Evolutionary conservation across 73 alveolate species (phyloP), one percentile per base, ranked within the genome.

Genomic region (Urostyla sp.): DNA sequence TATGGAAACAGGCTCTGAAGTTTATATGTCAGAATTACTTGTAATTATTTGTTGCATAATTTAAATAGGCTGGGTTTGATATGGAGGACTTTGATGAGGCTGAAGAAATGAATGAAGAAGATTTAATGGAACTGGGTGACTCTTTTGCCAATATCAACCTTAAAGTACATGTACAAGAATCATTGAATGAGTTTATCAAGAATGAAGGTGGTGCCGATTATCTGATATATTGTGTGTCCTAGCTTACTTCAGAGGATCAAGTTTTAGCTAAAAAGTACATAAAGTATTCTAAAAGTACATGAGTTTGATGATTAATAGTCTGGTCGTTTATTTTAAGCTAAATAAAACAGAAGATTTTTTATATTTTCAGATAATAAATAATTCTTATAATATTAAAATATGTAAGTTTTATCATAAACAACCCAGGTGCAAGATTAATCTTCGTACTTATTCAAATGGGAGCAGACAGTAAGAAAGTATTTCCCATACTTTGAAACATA

Each of bases 31-130:
- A 35, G 99, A 96, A 76, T 88, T 95, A 92, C 91, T 96, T 28
- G 87, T 63, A 75, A 66, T 35, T 13, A 50, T 66, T 43, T 10
- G 58, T 40, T 7, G 8, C 15, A 20, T 40, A 43, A 6, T n/a
- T 18, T 66, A 56, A 40, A 13, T 50, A 50, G 63, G 80, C 80
- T 40, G 99, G 95, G 50, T 96, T 96, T 93, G 98, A 95, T 77
- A 75, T 91, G 92, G 98, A 96, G 83, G 99, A 94, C 67, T 92
- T 88, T 32, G 99, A 95, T 46, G 99, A 96, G 49, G 94, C 91
- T 44, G 98, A 94, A 53, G 99, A 94, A 67, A 87, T 90, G 48
- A 85, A 93, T 40, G 98, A 96, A 67, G 99, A 96, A 83, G 99
- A 96, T 74, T 81, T 94, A 44, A 60, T 89, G 31, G 93, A 90